A percentile compares a stretch with the other conserved stretches of the same genome.
These are phyloP conservation scores for Ilex asprella DNA, from an alignment of 257 asterid species.

Conservation along the genomic window DNA sequence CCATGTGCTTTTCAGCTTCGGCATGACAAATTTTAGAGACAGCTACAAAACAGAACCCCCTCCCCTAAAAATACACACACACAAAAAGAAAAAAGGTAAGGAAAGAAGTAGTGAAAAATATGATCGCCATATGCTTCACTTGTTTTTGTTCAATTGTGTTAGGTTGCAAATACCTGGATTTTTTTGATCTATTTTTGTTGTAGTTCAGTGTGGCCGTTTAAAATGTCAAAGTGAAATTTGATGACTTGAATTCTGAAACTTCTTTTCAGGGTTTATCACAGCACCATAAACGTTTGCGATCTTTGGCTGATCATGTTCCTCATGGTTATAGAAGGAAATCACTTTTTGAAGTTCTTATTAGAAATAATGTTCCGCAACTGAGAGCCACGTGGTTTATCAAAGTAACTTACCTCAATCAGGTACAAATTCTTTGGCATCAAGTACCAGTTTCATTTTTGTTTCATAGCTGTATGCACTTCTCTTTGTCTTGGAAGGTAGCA, in stretches of 20 bases:
- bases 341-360: conserved; percentile 78
- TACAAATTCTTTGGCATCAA: conserved; percentile 18
- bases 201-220: too few species aligned
- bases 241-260: conserved; percentile 7
- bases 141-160: too few species aligned
- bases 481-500: conserved; percentile 13
- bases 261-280: conserved; percentile 79
- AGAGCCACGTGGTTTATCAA: conserved; percentile 98
- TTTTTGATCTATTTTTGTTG: too few species aligned
- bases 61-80: too few species aligned
- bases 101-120: too few species aligned
- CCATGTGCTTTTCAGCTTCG: too few species aligned
- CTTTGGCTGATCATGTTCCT: conserved; percentile 96
- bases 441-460: conserved; percentile 2
- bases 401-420: conserved; percentile 98
- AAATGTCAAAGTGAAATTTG: not conserved
- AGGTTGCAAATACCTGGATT: too few species aligned
- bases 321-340: conserved; percentile 81
- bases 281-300: conserved; percentile 78
- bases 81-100: too few species aligned
- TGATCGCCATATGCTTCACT: too few species aligned
- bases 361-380: conserved; percentile 81
- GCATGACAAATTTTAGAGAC: too few species aligned
- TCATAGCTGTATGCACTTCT: conserved; percentile 5
- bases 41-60: too few species aligned